Evolutionary conservation across 257 asterid species (phyloP).

Genomic region (Salvia rosmarinus): DNA sequence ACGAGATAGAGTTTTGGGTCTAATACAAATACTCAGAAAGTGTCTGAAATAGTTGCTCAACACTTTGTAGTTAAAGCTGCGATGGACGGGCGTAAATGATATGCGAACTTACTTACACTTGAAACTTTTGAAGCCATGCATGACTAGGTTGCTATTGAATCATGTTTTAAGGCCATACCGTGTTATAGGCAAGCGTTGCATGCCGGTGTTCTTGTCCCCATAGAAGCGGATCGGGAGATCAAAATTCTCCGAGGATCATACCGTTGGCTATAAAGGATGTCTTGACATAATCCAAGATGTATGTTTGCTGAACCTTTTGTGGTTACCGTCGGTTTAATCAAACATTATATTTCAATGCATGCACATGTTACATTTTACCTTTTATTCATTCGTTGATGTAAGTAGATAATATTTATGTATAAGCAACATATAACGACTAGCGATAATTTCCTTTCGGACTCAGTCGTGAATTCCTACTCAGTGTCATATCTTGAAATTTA

Average conservation of each 20-base stretch:
- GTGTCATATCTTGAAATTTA: too few relatives aligned
- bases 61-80: constrained; percentile 96
- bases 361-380: constrained; percentile 1
- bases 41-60: constrained; percentile 88
- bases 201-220: constrained; percentile 26
- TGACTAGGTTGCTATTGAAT: constrained; percentile 10
- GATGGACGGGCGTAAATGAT: constrained; percentile 94
- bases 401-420: neutral
- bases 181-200: constrained; percentile 13
- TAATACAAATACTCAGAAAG: constrained; percentile 73
- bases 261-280: constrained; percentile 81
- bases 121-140: too few relatives aligned
- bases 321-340: neutral
- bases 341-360: neutral
- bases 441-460: too few relatives aligned
- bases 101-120: too few relatives aligned
- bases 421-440: too few relatives aligned
- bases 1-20: constrained; percentile 90
- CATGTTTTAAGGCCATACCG: constrained; percentile 9
- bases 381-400: constrained; percentile 7
- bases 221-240: constrained; percentile 64
- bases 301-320: constrained; percentile 41
- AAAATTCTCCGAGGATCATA: too few relatives aligned
- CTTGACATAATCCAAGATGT: constrained; percentile 95
- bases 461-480: too few relatives aligned